Evolutionary conservation across 768 basidiomycete species (phyloP).

Genomic region (Tricholoma sp.): DNA sequence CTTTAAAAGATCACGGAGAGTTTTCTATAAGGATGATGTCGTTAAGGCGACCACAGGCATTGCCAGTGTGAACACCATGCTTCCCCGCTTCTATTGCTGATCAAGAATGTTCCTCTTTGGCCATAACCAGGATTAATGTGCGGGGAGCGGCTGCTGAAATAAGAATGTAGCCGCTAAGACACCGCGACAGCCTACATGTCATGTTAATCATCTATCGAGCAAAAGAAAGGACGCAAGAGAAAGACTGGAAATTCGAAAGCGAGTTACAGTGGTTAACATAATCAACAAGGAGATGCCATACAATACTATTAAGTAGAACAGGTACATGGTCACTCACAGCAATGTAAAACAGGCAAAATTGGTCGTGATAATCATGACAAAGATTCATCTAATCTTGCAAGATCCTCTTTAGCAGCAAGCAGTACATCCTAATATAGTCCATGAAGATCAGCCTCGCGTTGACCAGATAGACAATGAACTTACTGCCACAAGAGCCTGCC

Average conservation of each 20-base stretch:
- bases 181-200: too few species aligned
- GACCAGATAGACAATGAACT: slow-evolving; percentile 11
- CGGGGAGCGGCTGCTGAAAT: too few species aligned
- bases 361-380: neutral
- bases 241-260: neutral
- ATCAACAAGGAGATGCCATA: neutral
- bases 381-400: slow-evolving; percentile 37
- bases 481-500: slow-evolving; percentile 58
- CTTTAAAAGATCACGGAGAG: too few species aligned
- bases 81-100: too few species aligned
- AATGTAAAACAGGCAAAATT: neutral
- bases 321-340: neutral
- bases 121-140: too few species aligned
- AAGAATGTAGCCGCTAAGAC: too few species aligned
- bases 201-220: too few species aligned
- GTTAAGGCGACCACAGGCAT: too few species aligned
- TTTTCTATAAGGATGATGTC: too few species aligned
- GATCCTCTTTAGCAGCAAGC: slow-evolving; percentile 48
- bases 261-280: neutral
- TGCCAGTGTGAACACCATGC: too few species aligned
- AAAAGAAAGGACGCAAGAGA: neutral
- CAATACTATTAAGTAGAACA: neutral
- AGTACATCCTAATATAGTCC: slow-evolving; percentile 37
- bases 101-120: too few species aligned
- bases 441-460: neutral